A percentile compares a stretch with the other conserved stretches of the same genome.
phyloP scores from a whole-genome alignment of 768 basidiomycete genomes.

The Naematelia encephala region DNA sequence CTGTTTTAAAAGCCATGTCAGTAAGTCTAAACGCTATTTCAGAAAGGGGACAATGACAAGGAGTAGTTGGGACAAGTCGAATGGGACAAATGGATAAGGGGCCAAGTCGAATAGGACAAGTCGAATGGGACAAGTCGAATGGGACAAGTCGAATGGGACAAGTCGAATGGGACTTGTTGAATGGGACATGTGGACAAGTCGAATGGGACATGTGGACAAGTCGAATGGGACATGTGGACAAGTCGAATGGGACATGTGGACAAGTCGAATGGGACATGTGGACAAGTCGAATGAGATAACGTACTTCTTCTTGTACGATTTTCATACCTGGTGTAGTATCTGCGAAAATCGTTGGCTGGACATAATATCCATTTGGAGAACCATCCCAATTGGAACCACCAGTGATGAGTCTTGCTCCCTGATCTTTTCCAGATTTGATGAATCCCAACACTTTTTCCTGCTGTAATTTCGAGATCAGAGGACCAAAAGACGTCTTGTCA shows the following conservation, averaged over 20 bases:
- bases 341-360: constrained; percentile 80
- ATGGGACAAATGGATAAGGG: neutral
- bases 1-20: constrained; percentile 52
- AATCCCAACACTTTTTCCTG: constrained; percentile 61
- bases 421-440: constrained; percentile 68
- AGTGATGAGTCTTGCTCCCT: constrained; percentile 64
- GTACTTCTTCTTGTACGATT: constrained; percentile 71
- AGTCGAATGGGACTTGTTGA: constrained; percentile 20
- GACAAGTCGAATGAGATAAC: constrained; percentile 23
- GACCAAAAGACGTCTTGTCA: constrained; percentile 47
- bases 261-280: neutral
- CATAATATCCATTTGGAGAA: constrained; percentile 70
- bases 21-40: neutral
- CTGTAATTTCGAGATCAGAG: constrained; percentile 45
- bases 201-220: constrained; percentile 7
- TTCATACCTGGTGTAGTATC: constrained; percentile 66
- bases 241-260: neutral
- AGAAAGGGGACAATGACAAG: neutral
- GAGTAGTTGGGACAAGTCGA: neutral
- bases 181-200: no score
- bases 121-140: neutral
- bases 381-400: constrained; percentile 64
- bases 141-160: constrained; percentile 11
- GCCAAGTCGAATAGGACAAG: constrained; percentile 22
- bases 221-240: constrained; percentile 11